These are phyloP conservation scores for Physaria fendleri DNA, from an alignment of 345 rosid genomes.

Conservation along the genomic window DNA sequence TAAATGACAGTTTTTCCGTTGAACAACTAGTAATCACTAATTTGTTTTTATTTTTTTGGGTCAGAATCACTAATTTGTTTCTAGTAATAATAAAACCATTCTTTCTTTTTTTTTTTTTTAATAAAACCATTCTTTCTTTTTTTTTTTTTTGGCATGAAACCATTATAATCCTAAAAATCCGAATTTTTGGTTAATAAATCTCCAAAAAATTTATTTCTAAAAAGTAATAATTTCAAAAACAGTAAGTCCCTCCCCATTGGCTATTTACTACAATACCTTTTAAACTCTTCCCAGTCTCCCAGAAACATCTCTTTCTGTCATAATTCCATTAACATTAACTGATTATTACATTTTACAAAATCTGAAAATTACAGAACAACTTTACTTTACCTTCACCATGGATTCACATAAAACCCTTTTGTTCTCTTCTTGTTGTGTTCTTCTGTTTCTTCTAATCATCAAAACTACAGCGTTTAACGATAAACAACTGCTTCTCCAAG, in stretches of 20 bases:
- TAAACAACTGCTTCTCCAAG: constrained; percentile 10
- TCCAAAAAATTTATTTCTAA: constrained; percentile 1
- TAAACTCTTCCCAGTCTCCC: constrained; percentile 3
- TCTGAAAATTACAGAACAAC: background rate
- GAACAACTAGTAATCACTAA: background rate
- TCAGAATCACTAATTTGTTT: background rate
- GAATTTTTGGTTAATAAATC: constrained; percentile 7
- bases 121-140: no score
- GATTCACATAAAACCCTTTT: background rate
- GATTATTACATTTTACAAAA: background rate
- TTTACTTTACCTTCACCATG: no score
- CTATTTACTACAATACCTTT: background rate
- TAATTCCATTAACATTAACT: background rate
- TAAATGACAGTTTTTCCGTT: no score
- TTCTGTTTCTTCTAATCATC: constrained; percentile 3
- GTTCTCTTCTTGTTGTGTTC: background rate
- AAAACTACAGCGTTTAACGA: constrained; percentile 4
- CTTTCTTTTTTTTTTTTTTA: no score
- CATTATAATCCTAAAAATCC: background rate
- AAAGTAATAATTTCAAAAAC: background rate
- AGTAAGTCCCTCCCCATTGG: background rate
- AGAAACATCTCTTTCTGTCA: constrained; percentile 2
- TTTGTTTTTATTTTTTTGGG: no score
- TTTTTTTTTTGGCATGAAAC: no score
- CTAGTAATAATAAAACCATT: background rate